These are phyloP conservation scores for Gastrolobium villosum DNA, from an alignment of 306 rosid genomes.

Conservation along the genomic window DNA sequence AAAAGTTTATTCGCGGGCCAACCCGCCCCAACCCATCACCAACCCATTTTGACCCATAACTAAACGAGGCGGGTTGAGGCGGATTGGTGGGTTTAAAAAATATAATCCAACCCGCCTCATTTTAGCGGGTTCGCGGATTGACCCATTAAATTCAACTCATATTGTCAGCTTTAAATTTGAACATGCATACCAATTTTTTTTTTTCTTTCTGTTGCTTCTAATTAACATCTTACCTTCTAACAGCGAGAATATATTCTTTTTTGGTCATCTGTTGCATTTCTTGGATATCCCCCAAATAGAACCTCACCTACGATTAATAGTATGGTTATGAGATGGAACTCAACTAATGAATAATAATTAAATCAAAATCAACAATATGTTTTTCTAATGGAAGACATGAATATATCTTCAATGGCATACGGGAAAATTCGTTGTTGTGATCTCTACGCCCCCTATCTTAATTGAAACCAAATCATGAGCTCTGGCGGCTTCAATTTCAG, in stretches of 20 bases:
- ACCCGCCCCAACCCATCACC: no score
- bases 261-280: background rate
- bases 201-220: background rate
- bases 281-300: background rate
- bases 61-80: no score
- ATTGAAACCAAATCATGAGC: slow-evolving; percentile 62
- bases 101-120: no score
- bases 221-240: slow-evolving; percentile 28
- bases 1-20: no score
- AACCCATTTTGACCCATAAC: no score
- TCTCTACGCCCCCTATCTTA: slow-evolving; percentile 42
- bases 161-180: no score
- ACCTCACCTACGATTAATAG: slow-evolving; percentile 8
- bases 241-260: background rate
- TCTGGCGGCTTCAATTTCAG: slow-evolving; percentile 55
- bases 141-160: no score
- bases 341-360: background rate
- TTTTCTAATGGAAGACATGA: background rate
- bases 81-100: no score
- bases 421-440: slow-evolving; percentile 50
- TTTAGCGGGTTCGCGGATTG: no score
- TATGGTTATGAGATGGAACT: slow-evolving; percentile 1
- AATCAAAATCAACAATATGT: slow-evolving; percentile 3
- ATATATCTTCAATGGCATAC: slow-evolving; percentile 39
- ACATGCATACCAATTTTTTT: background rate